These are phyloP conservation scores for Blastobotrys aristatus DNA, from an alignment of 1,139 yeast species.

Conservation along the genomic window DNA sequence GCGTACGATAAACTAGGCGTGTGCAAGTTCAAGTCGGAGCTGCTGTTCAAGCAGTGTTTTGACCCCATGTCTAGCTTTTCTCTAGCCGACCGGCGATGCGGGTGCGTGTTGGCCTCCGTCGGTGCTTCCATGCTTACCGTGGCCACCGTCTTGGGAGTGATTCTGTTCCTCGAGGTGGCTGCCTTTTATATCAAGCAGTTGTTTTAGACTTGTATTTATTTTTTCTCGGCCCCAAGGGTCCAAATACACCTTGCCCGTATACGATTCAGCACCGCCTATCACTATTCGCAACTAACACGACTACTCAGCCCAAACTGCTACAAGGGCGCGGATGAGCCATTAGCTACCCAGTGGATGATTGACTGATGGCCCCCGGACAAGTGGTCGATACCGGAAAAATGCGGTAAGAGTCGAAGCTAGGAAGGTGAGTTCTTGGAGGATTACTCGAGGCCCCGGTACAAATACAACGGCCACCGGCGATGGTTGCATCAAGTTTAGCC, in stretches of 20 bases:
- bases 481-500: too few species aligned
- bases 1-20: conserved; percentile 5
- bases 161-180: background rate
- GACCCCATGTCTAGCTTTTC: background rate
- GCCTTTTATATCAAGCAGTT: background rate
- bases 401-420: too few species aligned
- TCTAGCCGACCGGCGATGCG: background rate
- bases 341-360: background rate
- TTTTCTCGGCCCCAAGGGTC: background rate
- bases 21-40: background rate
- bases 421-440: too few species aligned
- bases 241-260: too few species aligned
- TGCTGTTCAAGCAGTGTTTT: conserved; percentile 9
- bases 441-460: too few species aligned
- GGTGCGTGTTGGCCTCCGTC: conserved; percentile 2
- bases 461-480: too few species aligned
- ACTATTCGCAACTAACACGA: too few species aligned
- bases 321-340: too few species aligned
- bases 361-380: too few species aligned
- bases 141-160: background rate
- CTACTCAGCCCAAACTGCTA: too few species aligned
- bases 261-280: too few species aligned
- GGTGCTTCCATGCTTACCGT: conserved; percentile 1
- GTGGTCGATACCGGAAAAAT: too few species aligned
- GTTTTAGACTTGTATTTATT: background rate